Evolutionary conservation across 495 filamentous ascomycete species (phyloP).

Genomic region (Penicillium nucicola): DNA sequence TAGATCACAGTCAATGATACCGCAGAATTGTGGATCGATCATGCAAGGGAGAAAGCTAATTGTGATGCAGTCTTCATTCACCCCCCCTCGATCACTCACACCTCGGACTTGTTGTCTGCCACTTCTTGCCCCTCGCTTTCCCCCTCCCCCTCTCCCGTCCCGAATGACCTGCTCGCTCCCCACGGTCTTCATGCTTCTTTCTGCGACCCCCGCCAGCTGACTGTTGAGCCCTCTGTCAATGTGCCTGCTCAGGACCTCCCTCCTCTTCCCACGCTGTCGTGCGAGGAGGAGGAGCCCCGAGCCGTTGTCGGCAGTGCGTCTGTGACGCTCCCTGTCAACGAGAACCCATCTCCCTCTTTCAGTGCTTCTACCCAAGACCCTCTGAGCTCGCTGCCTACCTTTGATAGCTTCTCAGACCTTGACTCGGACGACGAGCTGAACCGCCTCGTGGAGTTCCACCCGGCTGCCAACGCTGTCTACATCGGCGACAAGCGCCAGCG

Average conservation of each 20-base stretch:
- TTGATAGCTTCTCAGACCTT: slow-evolving; percentile 85
- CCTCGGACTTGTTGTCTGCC: slow-evolving; percentile 70
- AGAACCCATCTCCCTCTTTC: slow-evolving; percentile 46
- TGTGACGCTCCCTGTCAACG: slow-evolving; percentile 51
- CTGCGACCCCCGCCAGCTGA: slow-evolving; percentile 90
- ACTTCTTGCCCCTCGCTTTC: slow-evolving; percentile 76
- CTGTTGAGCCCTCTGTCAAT: slow-evolving; percentile 62
- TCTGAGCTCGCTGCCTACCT: slow-evolving; percentile 64
- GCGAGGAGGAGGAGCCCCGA: slow-evolving; percentile 74
- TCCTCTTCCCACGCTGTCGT: slow-evolving; percentile 63
- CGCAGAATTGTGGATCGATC: slow-evolving; percentile 2
- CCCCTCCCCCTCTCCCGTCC: slow-evolving; percentile 69
- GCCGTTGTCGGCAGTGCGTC: slow-evolving; percentile 65
- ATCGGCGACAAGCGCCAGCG: slow-evolving; percentile 76
- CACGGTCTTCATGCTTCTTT: slow-evolving; percentile 56
- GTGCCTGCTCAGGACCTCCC: slow-evolving; percentile 61
- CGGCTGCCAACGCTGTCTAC: slow-evolving; percentile 56
- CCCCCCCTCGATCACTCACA: slow-evolving; percentile 62
- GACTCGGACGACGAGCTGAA: slow-evolving; percentile 91
- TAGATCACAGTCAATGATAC: slow-evolving; percentile 12
- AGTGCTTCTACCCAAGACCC: slow-evolving; percentile 47
- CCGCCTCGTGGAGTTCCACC: slow-evolving; percentile 68
- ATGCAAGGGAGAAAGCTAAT: slow-evolving; percentile 29
- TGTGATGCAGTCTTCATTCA: slow-evolving; percentile 70
- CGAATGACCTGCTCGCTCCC: slow-evolving; percentile 59